These are phyloP conservation scores for Fusarium nanum DNA, from an alignment of 2,329 filamentous ascomycete genomes.

Conservation along the genomic window DNA sequence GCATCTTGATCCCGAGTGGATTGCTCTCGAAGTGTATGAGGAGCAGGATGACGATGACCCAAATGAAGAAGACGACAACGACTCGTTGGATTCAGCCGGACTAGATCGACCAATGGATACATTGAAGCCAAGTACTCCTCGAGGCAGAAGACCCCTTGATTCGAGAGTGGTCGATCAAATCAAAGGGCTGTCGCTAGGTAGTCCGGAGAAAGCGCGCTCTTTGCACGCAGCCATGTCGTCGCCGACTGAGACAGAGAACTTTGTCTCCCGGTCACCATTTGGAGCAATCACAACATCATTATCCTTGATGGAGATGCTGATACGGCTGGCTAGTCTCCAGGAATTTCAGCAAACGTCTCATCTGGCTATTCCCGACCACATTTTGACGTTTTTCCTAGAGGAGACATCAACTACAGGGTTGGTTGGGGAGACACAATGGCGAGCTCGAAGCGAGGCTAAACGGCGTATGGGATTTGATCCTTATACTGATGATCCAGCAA, in stretches of 20 bases:
- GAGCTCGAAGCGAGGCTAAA: slow-evolving; percentile 59
- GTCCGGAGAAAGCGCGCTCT: slow-evolving; percentile 14
- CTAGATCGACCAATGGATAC: slow-evolving; percentile 47
- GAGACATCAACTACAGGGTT: slow-evolving; percentile 66
- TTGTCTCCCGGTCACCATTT: slow-evolving; percentile 60
- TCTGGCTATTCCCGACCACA: slow-evolving; percentile 88
- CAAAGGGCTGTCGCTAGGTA: slow-evolving; percentile 53
- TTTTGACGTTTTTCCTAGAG: slow-evolving; percentile 87
- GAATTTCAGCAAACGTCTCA: slow-evolving; percentile 93
- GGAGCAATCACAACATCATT: slow-evolving; percentile 65
- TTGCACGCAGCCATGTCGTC: slow-evolving; percentile 10
- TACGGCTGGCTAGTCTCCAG: slow-evolving; percentile 86
- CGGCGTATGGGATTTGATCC: slow-evolving; percentile 67
- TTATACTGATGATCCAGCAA: slow-evolving; percentile 59
- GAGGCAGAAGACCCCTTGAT: slow-evolving; percentile 50
- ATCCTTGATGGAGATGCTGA: slow-evolving; percentile 88
- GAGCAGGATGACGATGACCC: slow-evolving; percentile 57
- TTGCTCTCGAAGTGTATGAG: slow-evolving; percentile 86
- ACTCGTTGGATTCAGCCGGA: slow-evolving; percentile 56
- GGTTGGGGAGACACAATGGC: slow-evolving; percentile 58
- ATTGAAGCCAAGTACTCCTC: slow-evolving; percentile 18
- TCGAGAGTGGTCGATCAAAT: slow-evolving; percentile 56
- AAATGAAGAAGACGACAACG: slow-evolving; percentile 57
- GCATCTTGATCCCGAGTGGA: slow-evolving; percentile 88
- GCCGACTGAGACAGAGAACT: slow-evolving; percentile 43